A percentile compares a stretch with the other conserved stretches of the same genome.
Evolutionary conservation across 179 eudicot species (phyloP).

Genomic region (Spinacia oleracea): DNA sequence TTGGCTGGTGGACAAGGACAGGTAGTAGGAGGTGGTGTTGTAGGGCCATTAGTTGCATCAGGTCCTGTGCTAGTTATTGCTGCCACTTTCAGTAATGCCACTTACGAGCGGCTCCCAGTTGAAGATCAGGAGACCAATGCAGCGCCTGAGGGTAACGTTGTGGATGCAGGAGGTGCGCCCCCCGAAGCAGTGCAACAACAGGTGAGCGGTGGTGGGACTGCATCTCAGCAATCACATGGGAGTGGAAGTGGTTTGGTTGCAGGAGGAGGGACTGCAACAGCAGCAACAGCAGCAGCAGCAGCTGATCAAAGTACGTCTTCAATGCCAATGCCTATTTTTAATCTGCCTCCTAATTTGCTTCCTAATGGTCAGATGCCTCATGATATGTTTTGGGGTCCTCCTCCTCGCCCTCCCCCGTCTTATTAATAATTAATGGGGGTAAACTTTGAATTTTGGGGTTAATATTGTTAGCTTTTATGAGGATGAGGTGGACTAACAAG

Average conservation of each 20-base stretch:
- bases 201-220: conserved; percentile 29
- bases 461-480: conserved; percentile 17
- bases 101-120: conserved; percentile 60
- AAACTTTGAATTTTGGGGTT: conserved; percentile 8
- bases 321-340: conserved; percentile 46
- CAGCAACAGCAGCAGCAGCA: neutral
- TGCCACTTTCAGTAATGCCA: conserved; percentile 62
- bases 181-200: conserved; percentile 3
- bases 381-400: conserved; percentile 51
- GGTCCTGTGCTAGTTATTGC: conserved; percentile 76
- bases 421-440: conserved; percentile 15
- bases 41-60: conserved; percentile 55
- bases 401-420: conserved; percentile 53
- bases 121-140: conserved; percentile 43
- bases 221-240: conserved; percentile 36
- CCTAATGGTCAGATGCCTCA: conserved; percentile 55
- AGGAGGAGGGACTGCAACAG: conserved; percentile 9
- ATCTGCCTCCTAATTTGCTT: conserved; percentile 44
- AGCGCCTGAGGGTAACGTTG: neutral
- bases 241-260: conserved; percentile 9
- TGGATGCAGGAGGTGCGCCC: neutral
- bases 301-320: conserved; percentile 33
- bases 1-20: conserved; percentile 80
- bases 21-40: conserved; percentile 69
- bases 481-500: conserved; percentile 30